These are phyloP conservation scores for Lipomyces anomalus DNA, from an alignment of 805 yeast genomes.

Conservation along the genomic window DNA sequence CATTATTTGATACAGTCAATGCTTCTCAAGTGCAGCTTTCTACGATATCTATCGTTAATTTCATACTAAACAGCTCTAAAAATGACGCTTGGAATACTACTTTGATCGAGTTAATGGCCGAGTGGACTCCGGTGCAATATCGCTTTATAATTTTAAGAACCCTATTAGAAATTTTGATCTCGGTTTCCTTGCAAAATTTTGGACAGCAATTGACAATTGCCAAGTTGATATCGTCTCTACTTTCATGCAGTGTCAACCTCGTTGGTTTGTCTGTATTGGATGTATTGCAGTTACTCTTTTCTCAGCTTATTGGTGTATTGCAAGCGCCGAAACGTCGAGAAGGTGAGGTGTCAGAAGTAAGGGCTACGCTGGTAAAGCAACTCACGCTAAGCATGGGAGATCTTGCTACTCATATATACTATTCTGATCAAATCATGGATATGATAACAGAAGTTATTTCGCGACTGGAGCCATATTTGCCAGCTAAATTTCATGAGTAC, in stretches of 20 bases:
- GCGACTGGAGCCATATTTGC: constrained; percentile 3
- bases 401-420: constrained; percentile 71
- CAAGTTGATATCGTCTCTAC: constrained; percentile 48
- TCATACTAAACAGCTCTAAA: constrained; percentile 35
- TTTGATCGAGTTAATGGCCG: constrained; percentile 59
- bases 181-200: constrained; percentile 17
- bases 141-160: constrained; percentile 57
- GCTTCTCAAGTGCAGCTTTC: constrained; percentile 55
- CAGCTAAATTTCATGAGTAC: not conserved
- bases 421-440: constrained; percentile 80
- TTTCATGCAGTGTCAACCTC: constrained; percentile 75
- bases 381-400: constrained; percentile 59
- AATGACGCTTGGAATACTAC: constrained; percentile 46
- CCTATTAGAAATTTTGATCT: constrained; percentile 23
- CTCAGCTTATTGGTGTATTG: constrained; percentile 36
- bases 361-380: constrained; percentile 35
- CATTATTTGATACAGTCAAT: constrained; percentile 59
- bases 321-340: constrained; percentile 12
- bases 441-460: constrained; percentile 59
- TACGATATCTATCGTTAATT: constrained; percentile 48
- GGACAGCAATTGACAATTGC: constrained; percentile 39
- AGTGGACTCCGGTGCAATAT: constrained; percentile 75
- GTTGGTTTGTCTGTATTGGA: constrained; percentile 85
- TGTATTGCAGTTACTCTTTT: constrained; percentile 32
- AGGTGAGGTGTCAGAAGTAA: constrained; percentile 11